Base-by-base conservation (phyloP, 1,139 yeast species). In the Sugiyamaella castrensis region DNA sequence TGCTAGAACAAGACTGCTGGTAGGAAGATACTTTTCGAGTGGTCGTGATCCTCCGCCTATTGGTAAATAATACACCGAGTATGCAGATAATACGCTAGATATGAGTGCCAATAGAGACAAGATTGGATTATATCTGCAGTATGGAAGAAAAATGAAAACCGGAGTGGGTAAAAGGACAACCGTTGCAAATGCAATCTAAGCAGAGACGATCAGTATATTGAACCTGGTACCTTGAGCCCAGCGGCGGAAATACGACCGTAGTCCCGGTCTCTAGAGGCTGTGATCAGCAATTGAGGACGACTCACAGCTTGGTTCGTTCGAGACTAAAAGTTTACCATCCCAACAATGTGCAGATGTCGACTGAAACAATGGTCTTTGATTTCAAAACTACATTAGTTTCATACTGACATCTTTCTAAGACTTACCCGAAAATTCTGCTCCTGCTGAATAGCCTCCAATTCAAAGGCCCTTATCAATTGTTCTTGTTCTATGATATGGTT, bases 131-230 rank as follows among this genome's bases (percentile, higher is more conserved):
- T 52, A 50, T 12, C 70, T 57, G 50, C 67, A 64, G 48, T 66
- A 65, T 0, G 65, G 64, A 11, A 64, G 52, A 8, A 62, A 15
- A 11, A 69, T 48, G 44, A 50, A 66, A 9, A 61, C 44, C 2
- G 71, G 71, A 6, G 70, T 59, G 8, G 71, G 71, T n/a, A 64
- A 40, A 24, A 65, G 55, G 48, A 64, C 54, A 34, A 65, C 51
- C 1, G 57, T 48, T 1, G 57, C 50, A 48, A 62, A 62, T 2
- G 62, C 64, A 11, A 51, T 40, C 54, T 57, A 15, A 24, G n/a
- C 12, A 13, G 4, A 12, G 12, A 24, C 35, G 15, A 8, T 33
- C 16, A 11, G 6, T 10, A 12, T 10, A 19, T 19, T 13, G 16
- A 33, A 19, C n/a, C n/a, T n/a, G n/a, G n/a, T n/a, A n/a, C n/a